Conservation (phyloP, 495 filamentous ascomycete genomes). For the Lophiostoma macrostomum region DNA sequence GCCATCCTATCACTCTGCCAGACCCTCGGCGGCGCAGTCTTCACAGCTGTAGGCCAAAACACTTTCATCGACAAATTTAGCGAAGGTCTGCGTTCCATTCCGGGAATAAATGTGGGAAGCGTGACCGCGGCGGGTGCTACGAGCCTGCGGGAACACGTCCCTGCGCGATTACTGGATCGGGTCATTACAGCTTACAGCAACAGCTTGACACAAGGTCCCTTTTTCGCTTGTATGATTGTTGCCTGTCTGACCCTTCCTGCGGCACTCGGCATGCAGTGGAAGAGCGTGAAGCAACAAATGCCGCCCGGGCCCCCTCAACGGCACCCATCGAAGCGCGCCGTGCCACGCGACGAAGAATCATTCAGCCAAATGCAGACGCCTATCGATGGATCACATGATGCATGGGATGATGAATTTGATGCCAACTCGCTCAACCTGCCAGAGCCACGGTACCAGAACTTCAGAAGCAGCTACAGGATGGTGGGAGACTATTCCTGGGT, state of each 20-base stretch:
- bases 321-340: background rate
- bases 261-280: slow-evolving; percentile 29
- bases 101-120: slow-evolving; percentile 4
- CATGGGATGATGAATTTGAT: no score
- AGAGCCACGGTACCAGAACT: no score
- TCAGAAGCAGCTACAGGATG: no score
- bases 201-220: slow-evolving; percentile 16
- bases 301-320: background rate
- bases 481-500: no score
- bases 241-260: slow-evolving; percentile 11
- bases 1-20: slow-evolving; percentile 38
- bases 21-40: slow-evolving; percentile 38
- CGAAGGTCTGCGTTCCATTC: slow-evolving; percentile 50
- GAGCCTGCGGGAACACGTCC: slow-evolving; percentile 5
- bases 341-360: no score
- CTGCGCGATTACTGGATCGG: background rate
- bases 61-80: slow-evolving; percentile 34
- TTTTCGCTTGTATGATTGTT: slow-evolving; percentile 19
- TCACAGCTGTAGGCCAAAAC: slow-evolving; percentile 40
- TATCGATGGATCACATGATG: no score
- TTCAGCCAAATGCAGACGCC: no score
- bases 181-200: slow-evolving; percentile 25
- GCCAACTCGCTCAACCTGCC: no score
- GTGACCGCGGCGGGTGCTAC: slow-evolving; percentile 21
- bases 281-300: slow-evolving; percentile 11